Base-by-base conservation (phyloP, 2,329 filamentous ascomycete genomes). In the Penicillium sclerotiorum region DNA sequence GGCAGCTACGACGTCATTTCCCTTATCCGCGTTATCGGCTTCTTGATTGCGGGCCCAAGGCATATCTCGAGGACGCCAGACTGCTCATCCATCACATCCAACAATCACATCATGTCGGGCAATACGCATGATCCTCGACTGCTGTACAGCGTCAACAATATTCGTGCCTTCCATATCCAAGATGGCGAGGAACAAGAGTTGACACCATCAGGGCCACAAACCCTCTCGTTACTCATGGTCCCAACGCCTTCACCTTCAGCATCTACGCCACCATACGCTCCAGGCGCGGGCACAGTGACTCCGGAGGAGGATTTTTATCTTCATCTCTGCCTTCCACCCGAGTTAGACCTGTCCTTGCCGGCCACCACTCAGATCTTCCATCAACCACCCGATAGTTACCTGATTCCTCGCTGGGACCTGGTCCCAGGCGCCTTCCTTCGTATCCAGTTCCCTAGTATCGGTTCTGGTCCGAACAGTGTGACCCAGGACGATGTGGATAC, bases 291-390 rank as follows among this genome's bases (percentile, higher is more conserved):
- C 57, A 78, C 78, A 50, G 77, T 80, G 47, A 63, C 68, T 4
- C 79, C 81, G 4, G 87, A 92, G 66, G 89, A 96, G 68, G 94
- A 97, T 77, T 97, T 96, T 76, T 97, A 97, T 70, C 84, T 99
- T 5, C 93, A 97, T 71, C 83, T 99, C 20, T 91, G 96, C 64
- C 84, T 97, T 8, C 92, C 93, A 12, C 93, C 93, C 17, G 93
- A 96, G 78, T 84, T 99, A 61, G 93, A 97, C 63, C 83, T 97
- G 5, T 90, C 94, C 5, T 80, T 97, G 12, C 94, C 94, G 11
- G 93, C 93, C 15, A 97, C 92, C 0, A 97, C 94, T 0, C 93
- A 97, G 70, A 94, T 99, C 69, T 97, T 96, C 74, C 91, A 96
- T 71, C 90, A 97, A 73, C 91, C 92, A 6, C 93, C 93, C 0